Base-by-base conservation (phyloP, 106 monocot genomes). In the Platanthera guangdongensis region DNA sequence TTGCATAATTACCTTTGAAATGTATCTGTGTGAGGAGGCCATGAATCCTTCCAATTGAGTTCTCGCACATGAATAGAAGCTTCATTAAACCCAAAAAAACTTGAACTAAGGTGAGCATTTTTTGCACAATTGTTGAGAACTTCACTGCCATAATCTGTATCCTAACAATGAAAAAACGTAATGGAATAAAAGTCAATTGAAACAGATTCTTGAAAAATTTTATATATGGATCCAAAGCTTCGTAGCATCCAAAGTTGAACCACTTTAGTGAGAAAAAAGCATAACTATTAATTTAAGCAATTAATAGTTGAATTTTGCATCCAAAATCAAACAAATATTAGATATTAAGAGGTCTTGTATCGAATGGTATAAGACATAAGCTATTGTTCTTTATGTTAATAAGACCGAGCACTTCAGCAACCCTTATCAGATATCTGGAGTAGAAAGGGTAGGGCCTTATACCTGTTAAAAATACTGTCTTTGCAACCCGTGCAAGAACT, bases 381-480 rank as follows among this genome's bases (percentile, higher is more conserved):
- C 39, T 39, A 39, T 39, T 39, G 39, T 39, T 39, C 32, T 65
- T 30, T 25, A 11, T 65, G 32, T 32, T 65, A 32, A 65, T 65
- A 65, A 7, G 12, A 65, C 4, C 25, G 18, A 65, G 21, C 22
- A 53, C 52, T 53, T 8, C 52, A 13, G 8, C 52, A 53, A 53
- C 52, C 8, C 8, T 53, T 53, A 0, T 7, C 60, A 62, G 60
- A 62, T 28, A 62, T 65, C 59, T 5, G 39, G 67, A 16, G 21
- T 32, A 30, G 54, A 5, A 78, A 55, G 50, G 32, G 52, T 48
- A 25, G 76, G 9, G 12, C n/a, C 4, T 64, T 14, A 19, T 71
- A 88, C 94, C 96, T 87, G 96, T 95, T 77, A 95, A 47, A 68
- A 85, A 95, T 81, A 95, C 76, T 48, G 8, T 80, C 76, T 69